phyloP scores from a whole-genome alignment of 2,329 filamentous ascomycete species.

The Botrytis squamosa region DNA sequence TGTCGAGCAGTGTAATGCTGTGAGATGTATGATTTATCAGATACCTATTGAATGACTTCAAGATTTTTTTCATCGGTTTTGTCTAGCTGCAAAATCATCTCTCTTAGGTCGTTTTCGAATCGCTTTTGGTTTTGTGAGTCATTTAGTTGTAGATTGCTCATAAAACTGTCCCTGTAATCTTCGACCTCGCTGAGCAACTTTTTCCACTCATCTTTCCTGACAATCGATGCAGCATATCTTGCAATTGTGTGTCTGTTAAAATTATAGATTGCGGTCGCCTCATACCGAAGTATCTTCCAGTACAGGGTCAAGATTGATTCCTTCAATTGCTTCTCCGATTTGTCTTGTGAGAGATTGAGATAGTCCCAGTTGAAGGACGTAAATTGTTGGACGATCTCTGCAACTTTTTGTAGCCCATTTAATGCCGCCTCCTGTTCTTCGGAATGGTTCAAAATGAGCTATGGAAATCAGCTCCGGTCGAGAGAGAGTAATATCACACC shows the following conservation, averaged over 20 bases:
- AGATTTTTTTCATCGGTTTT: not conserved
- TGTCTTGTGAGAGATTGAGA: not conserved
- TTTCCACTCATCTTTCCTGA: constrained; percentile 2
- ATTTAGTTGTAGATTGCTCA: not conserved
- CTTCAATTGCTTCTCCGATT: not conserved
- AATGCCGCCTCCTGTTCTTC: constrained; percentile 7
- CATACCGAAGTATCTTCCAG: constrained; percentile 10
- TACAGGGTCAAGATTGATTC: not conserved
- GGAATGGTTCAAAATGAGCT: not conserved
- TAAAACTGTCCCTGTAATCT: not conserved
- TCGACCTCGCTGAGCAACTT: not conserved
- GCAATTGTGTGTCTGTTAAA: not conserved
- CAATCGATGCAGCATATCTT: not conserved
- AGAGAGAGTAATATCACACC: not conserved
- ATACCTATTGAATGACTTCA: not conserved
- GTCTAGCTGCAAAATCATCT: not conserved
- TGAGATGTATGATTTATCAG: not conserved
- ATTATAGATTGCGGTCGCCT: not conserved
- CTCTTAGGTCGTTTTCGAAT: not conserved
- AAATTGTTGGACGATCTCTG: not conserved
- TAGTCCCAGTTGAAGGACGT: not conserved
- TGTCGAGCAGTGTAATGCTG: constrained; percentile 8
- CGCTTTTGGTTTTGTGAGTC: not conserved
- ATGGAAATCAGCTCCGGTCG: not conserved
- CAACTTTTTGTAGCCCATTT: not conserved